phyloP scores from a whole-genome alignment of 2,329 filamentous ascomycete species.

The Trichophyton benhamiae region DNA sequence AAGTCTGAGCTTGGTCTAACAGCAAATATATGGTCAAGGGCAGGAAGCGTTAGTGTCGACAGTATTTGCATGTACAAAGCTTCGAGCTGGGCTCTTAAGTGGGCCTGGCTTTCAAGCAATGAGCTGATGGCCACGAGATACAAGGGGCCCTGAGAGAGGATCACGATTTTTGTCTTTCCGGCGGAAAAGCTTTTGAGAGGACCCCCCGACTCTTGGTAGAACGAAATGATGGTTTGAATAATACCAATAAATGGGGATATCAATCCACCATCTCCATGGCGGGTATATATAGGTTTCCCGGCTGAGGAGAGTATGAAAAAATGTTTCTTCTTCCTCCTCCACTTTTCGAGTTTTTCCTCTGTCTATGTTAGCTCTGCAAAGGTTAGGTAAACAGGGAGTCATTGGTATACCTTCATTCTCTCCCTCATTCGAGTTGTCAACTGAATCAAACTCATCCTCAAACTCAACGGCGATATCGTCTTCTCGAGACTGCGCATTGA shows the following conservation, averaged over 20 bases:
- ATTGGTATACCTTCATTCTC: constrained; percentile 11
- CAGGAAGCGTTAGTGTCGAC: constrained; percentile 83
- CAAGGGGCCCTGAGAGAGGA: constrained; percentile 71
- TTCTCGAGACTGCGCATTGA: constrained; percentile 15
- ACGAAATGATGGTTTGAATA: constrained; percentile 94
- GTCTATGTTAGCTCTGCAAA: constrained; percentile 16
- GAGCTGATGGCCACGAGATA: constrained; percentile 90
- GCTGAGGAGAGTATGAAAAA: constrained; percentile 93
- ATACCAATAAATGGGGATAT: constrained; percentile 92
- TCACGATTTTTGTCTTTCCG: constrained; percentile 73
- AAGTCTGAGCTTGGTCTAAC: constrained; percentile 89
- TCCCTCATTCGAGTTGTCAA: constrained; percentile 55
- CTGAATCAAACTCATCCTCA: constrained; percentile 59
- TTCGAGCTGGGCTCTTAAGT: constrained; percentile 77
- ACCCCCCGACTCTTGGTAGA: constrained; percentile 73
- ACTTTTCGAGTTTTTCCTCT: constrained; percentile 44
- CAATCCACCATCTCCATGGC: constrained; percentile 78
- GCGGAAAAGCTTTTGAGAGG: constrained; percentile 73
- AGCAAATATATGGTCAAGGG: constrained; percentile 73
- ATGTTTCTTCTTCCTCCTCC: constrained; percentile 91
- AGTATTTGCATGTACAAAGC: constrained; percentile 97
- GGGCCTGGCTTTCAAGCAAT: constrained; percentile 79
- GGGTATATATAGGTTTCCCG: constrained; percentile 92
- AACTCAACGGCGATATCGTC: constrained; percentile 53
- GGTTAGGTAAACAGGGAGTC: neutral